Conservation (phyloP, 1,139 yeast genomes). For the Blastobotrys apis region DNA sequence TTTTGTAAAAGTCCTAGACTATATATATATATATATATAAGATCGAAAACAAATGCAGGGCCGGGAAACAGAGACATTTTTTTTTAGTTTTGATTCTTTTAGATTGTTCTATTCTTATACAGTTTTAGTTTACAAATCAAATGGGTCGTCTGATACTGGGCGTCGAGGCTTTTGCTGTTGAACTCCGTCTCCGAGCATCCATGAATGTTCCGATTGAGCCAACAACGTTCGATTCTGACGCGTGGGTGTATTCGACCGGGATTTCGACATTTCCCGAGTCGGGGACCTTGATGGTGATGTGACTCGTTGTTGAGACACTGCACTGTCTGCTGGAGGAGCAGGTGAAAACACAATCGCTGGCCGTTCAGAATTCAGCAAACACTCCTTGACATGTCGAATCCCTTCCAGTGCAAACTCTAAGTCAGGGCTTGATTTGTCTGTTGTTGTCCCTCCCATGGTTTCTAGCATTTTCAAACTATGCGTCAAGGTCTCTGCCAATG, state of each 20-base stretch:
- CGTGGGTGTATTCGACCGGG: background rate
- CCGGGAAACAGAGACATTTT: too few relatives aligned
- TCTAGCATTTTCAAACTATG: constrained; percentile 18
- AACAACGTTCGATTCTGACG: background rate
- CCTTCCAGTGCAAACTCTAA: constrained; percentile 19
- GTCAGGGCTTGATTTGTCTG: constrained; percentile 9
- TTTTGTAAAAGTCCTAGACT: too few relatives aligned
- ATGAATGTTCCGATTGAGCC: constrained; percentile 18
- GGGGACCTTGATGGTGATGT: background rate
- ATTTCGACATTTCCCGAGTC: background rate
- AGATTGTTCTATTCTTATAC: too few relatives aligned
- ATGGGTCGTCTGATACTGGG: constrained; percentile 4
- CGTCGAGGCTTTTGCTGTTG: background rate
- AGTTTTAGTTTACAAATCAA: constrained; percentile 8
- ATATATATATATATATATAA: too few relatives aligned
- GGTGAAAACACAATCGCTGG: constrained; percentile 4
- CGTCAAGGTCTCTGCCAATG: constrained; percentile 20
- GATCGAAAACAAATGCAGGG: too few relatives aligned
- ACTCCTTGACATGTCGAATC: constrained; percentile 23
- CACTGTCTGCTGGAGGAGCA: background rate
- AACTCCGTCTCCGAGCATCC: constrained; percentile 20
- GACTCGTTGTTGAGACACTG: background rate
- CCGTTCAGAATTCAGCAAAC: constrained; percentile 10
- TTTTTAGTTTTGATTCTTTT: too few relatives aligned
- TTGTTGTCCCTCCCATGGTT: background rate